Evolutionary conservation across 495 filamentous ascomycete genomes (phyloP).

Genomic region (Penicillium manginii): DNA sequence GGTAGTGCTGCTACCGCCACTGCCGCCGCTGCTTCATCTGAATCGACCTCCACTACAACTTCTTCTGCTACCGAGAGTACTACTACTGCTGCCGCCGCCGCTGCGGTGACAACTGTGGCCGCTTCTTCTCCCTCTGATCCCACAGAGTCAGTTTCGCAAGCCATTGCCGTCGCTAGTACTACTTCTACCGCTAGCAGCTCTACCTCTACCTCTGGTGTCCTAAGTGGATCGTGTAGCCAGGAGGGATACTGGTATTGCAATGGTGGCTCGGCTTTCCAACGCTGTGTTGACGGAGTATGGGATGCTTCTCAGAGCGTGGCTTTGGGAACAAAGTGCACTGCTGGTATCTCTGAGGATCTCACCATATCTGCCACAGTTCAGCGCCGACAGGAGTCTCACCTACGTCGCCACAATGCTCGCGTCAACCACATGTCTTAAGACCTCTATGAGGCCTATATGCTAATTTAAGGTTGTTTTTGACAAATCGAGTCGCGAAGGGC

Average conservation of each 20-base stretch:
- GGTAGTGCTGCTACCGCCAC: slow-evolving; percentile 22
- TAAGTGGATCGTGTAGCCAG: slow-evolving; percentile 48
- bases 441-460: background rate
- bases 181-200: slow-evolving; percentile 3
- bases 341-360: slow-evolving; percentile 47
- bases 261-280: slow-evolving; percentile 56
- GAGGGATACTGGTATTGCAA: slow-evolving; percentile 65
- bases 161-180: background rate
- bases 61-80: slow-evolving; percentile 13
- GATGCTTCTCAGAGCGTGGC: slow-evolving; percentile 50
- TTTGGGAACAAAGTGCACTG: slow-evolving; percentile 53
- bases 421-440: background rate
- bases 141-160: background rate
- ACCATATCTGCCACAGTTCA: slow-evolving; percentile 20
- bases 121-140: background rate
- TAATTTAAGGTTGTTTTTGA: too few species aligned
- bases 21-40: slow-evolving; percentile 11
- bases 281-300: slow-evolving; percentile 62
- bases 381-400: background rate
- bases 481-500: too few species aligned
- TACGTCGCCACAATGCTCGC: background rate
- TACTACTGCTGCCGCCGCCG: slow-evolving; percentile 15
- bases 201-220: slow-evolving; percentile 16
- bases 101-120: slow-evolving; percentile 2
- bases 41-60: slow-evolving; percentile 19